Evolutionary conservation across 2,329 filamentous ascomycete species (phyloP), one percentile per base, ranked within the genome.

Genomic region (Polytolypa hystricis): DNA sequence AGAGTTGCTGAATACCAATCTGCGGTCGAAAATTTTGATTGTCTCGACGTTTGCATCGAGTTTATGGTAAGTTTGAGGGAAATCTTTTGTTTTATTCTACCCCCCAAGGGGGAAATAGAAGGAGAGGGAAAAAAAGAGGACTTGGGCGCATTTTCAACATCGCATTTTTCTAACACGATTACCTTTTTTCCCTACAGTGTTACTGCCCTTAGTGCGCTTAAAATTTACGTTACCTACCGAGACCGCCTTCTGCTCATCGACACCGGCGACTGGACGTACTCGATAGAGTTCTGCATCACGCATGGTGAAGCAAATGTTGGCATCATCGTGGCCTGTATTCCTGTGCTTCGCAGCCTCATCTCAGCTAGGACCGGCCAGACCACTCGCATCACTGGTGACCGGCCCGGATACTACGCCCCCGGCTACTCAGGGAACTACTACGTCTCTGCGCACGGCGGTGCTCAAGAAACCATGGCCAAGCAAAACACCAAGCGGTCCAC

Each of bases 261-360:
- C 41, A 49, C 54, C 10, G 48, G 54, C 4, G 58, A 62, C 42
- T 62, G 58, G 58, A 62, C 58, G n/a, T 62, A 58, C 33, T 52
- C 53, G 5, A 61, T 61, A 41, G 55, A 59, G 43, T 62, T 52
- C 44, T 60, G 57, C 41, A 58, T 61, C 47, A 62, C 52, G 35
- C 58, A 62, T 43, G 56, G 59, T 37, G 58, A 62, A 35, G 61
- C 60, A 43, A 61, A 58, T 35, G 58, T 61, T 25, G 58, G 57
- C 18, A 62, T 62, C 35, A 60, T 61, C 27, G 55, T 60, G 7
- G 58, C 58, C 25, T 60, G 60, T 39, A 50, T 62, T 6, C 58
- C 58, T 7, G 60, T 60, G n/a, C 50, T 62, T 14, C 57, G 58
- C 31, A 56, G 57, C 20, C 54, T 62, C 5, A 57, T 62, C 19